Evolutionary conservation across 805 yeast genomes (phyloP), one percentile per base, ranked within the genome.

Genomic region (Starmera dryadoides): DNA sequence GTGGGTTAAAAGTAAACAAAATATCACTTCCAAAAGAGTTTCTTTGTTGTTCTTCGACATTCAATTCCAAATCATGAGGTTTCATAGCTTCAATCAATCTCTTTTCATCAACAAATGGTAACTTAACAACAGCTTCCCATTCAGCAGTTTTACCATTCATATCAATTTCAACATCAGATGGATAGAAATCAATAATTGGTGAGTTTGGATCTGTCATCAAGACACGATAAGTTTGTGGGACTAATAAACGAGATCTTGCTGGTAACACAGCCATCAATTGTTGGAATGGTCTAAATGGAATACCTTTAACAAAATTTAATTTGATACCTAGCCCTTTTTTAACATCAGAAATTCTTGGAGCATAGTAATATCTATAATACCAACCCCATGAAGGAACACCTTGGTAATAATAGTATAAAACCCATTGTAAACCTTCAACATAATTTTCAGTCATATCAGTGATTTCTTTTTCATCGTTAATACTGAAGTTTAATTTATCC

Each of bases 261-360:
- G 98, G 98, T 48, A 93, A 68, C 18, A 93, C 98, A 16, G 96
- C 91, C 98, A 91, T 93, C 52, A 93, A 73, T 65, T 93, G 98
- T 59, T 93, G 91, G 60, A 86, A 91, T 10, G 98, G 98, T 43
- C 68, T 76, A 66, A 93, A 87, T 0, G 98, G 98, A 4, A 58
- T 58, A 6, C 95, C 89, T 47, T 69, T 59, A 14, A 80, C 78
- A 50, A 89, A 88, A 26, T 67, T 58, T 42, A 85, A 70, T 43
- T 72, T 63, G 39, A 75, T 74, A 35, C 79, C 73, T 39, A 91
- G 68, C 36, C 96, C 98, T 41, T 70, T 66, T 26, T 73, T 61
- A 44, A 91, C 70, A 62, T 91, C 98, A 4, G 96, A 86, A 42
- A 91, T 86, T 67, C 95, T 78, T 35, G 98, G 98, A 15, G 98